Evolutionary conservation across 2,329 filamentous ascomycete genomes (phyloP).

Genomic region (Bipolaris bicolor): DNA sequence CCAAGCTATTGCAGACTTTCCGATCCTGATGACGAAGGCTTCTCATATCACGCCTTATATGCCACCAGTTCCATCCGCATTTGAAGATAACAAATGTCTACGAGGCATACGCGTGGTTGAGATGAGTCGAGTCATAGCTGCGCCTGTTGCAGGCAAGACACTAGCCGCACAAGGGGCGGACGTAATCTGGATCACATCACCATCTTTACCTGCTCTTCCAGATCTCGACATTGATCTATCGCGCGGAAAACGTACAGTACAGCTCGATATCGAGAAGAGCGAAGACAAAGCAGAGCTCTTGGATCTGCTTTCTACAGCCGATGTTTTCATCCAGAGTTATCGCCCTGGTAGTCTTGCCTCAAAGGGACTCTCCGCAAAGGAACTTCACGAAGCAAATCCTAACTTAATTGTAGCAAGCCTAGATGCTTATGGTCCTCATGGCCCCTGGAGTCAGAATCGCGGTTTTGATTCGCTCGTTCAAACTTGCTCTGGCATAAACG

Average conservation of each 20-base stretch:
- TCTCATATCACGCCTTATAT: constrained; percentile 17
- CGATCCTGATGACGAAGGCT: constrained; percentile 54
- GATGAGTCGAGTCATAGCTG: constrained; percentile 54
- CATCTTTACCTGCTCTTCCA: constrained; percentile 51
- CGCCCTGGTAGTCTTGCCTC: constrained; percentile 56
- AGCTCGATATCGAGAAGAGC: constrained; percentile 56
- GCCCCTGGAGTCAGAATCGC: constrained; percentile 55
- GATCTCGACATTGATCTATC: constrained; percentile 52
- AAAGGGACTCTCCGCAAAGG: constrained; percentile 51
- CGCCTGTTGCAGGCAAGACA: constrained; percentile 51
- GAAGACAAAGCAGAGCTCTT: constrained; percentile 51
- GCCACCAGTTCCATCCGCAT: not conserved
- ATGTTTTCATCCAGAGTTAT: constrained; percentile 63
- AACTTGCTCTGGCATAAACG: constrained; percentile 62
- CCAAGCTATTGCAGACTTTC: constrained; percentile 52
- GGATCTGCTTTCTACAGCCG: constrained; percentile 56
- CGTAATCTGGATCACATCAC: constrained; percentile 56
- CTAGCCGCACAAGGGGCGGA: constrained; percentile 56
- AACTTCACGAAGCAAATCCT: constrained; percentile 51
- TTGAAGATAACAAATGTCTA: constrained; percentile 41
- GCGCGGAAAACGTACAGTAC: constrained; percentile 56
- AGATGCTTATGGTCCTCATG: constrained; percentile 59
- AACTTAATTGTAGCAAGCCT: constrained; percentile 59
- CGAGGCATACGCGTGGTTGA: constrained; percentile 52
- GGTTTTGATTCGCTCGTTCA: constrained; percentile 65